These are phyloP conservation scores for Phytopythium cucurbitacearum DNA, from an alignment of 352 stramenopile species.

Conservation along the genomic window DNA sequence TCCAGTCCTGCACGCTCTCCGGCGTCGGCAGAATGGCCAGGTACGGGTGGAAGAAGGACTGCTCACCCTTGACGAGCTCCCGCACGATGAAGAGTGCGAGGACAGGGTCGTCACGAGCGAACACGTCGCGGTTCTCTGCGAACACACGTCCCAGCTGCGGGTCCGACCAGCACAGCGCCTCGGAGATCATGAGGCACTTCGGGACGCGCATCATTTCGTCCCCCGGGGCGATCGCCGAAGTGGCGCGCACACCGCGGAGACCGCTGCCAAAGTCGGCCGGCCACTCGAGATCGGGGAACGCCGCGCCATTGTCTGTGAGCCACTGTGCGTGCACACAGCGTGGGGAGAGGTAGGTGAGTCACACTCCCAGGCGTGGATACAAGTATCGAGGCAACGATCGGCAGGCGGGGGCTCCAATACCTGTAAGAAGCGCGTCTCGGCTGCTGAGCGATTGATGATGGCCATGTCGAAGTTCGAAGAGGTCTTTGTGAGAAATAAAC, in stretches of 20 bases:
- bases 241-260: conserved; percentile 56
- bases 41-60: conserved; percentile 89
- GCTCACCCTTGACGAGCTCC: conserved; percentile 50
- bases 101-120: conserved; percentile 75
- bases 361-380: neutral
- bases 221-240: conserved; percentile 35
- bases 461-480: neutral
- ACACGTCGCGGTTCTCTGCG: conserved; percentile 55
- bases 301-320: conserved; percentile 62
- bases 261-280: conserved; percentile 41
- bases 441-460: conserved; percentile 9
- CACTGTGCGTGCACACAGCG: conserved; percentile 23
- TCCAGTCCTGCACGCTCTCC: conserved; percentile 83
- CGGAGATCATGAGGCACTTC: conserved; percentile 62
- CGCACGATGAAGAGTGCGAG: conserved; percentile 82
- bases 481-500: neutral
- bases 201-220: conserved; percentile 77
- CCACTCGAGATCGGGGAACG: conserved; percentile 78
- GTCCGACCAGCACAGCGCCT: conserved; percentile 54
- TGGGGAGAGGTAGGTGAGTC: neutral
- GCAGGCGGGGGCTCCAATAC: conserved; percentile 5
- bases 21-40: conserved; percentile 77
- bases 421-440: conserved; percentile 49
- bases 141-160: conserved; percentile 39
- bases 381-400: neutral